Percentiles rank a stretch among this genome's conserved stretches.
phyloP scores from a whole-genome alignment of 208 protist species.

The Trypanosoma mega region DNA sequence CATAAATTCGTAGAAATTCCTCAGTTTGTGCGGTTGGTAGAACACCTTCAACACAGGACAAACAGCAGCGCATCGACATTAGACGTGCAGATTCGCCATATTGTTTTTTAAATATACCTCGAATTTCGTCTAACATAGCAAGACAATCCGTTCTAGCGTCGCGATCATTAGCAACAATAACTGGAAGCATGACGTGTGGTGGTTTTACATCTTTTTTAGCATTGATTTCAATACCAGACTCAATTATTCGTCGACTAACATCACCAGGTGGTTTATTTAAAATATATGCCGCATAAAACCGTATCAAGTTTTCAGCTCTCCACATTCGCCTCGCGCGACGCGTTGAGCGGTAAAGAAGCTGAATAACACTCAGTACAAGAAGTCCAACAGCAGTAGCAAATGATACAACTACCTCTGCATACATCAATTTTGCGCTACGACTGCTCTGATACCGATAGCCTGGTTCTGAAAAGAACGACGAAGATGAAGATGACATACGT shows the following conservation, averaged over 20 bases:
- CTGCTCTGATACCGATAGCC: too few relatives aligned
- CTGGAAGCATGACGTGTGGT: constrained; percentile 58
- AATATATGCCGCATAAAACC: constrained; percentile 78
- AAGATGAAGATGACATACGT: too few relatives aligned
- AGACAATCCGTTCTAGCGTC: constrained; percentile 71
- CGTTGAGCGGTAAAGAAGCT: constrained; percentile 62
- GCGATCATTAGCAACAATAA: constrained; percentile 61
- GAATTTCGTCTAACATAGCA: constrained; percentile 73
- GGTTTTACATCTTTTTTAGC: constrained; percentile 54
- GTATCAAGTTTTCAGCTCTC: constrained; percentile 57
- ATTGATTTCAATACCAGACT: constrained; percentile 65
- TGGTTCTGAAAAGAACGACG: too few relatives aligned
- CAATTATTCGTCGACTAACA: constrained; percentile 57
- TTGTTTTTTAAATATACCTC: constrained; percentile 42
- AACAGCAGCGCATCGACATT: constrained; percentile 88
- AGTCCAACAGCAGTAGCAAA: constrained; percentile 68
- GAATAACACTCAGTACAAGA: constrained; percentile 50
- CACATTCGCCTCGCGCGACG: constrained; percentile 47
- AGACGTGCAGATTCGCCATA: constrained; percentile 59
- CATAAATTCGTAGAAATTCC: constrained; percentile 78
- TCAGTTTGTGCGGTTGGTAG: constrained; percentile 54
- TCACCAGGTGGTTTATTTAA: constrained; percentile 49
- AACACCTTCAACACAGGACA: constrained; percentile 74
- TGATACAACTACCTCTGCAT: constrained; percentile 75
- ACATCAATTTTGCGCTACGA: constrained; percentile 39